Percentiles rank a stretch among this genome's conserved stretches.
Conservation (phyloP, 2,329 filamentous ascomycete genomes). For the Daldinia eschscholtzii region DNA sequence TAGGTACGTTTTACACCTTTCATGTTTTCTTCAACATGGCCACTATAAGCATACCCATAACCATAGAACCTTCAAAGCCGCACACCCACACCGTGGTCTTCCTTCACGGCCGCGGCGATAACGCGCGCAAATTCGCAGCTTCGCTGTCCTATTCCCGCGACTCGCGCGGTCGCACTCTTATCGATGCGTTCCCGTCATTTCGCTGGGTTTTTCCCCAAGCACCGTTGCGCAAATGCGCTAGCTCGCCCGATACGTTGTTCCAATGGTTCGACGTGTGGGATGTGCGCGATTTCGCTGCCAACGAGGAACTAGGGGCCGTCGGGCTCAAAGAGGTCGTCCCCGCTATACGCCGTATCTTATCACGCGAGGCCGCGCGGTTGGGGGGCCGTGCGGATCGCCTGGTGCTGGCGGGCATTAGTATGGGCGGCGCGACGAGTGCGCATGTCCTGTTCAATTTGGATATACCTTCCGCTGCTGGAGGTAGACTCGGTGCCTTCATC, state of each 20-base stretch:
- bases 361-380: neutral
- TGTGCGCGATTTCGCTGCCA: neutral
- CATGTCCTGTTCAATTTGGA: neutral
- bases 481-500: neutral
- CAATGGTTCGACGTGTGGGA: constrained; percentile 7
- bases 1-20: too few species aligned
- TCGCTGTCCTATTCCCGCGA: neutral
- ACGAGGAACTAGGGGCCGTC: neutral
- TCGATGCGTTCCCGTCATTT: neutral
- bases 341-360: neutral
- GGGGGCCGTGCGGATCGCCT: neutral
- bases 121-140: neutral
- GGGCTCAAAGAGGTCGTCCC: neutral
- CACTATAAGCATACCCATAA: neutral
- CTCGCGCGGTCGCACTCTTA: neutral
- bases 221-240: neutral
- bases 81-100: neutral
- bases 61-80: neutral
- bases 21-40: too few species aligned
- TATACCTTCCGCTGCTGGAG: neutral
- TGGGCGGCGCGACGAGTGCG: constrained; percentile 4
- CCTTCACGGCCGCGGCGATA: constrained; percentile 1
- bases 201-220: constrained; percentile 1
- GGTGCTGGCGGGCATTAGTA: neutral
- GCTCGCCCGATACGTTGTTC: neutral